Conservation (phyloP, 2,329 filamentous ascomycete genomes). For the Xylaria multiplex region DNA sequence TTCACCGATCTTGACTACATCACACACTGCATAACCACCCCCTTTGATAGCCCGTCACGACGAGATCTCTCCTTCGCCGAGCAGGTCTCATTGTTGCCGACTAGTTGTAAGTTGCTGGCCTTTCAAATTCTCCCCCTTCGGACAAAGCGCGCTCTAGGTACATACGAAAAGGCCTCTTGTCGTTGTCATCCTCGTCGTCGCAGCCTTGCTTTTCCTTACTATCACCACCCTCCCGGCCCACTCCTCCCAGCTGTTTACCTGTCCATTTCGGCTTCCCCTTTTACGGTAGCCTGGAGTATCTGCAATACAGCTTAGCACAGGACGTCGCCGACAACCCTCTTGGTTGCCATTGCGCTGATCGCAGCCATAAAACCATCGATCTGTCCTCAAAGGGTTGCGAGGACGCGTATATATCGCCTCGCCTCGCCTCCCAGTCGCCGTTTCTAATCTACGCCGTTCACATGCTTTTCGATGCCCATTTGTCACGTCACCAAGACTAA, state of each 20-base stretch:
- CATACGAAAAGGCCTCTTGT: conserved; percentile 23
- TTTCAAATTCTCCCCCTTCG: conserved; percentile 14
- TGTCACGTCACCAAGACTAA: conserved; percentile 37
- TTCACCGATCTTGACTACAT: conserved; percentile 50
- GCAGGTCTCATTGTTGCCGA: conserved; percentile 51
- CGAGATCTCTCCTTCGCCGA: conserved; percentile 51
- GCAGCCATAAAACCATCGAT: conserved; percentile 39
- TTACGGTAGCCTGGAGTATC: conserved; percentile 45
- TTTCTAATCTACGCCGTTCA: conserved; percentile 16
- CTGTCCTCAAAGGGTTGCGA: conserved; percentile 42
- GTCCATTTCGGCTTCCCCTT: conserved; percentile 44
- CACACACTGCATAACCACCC: conserved; percentile 44
- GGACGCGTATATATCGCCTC: conserved; percentile 28
- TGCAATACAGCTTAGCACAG: background rate
- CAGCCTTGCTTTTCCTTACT: conserved; percentile 37
- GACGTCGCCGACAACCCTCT: conserved; percentile 23
- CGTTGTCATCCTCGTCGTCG: conserved; percentile 23
- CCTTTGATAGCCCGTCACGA: conserved; percentile 47
- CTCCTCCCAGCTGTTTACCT: conserved; percentile 41
- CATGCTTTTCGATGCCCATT: conserved; percentile 11
- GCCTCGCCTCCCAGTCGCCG: conserved; percentile 12
- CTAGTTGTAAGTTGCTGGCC: conserved; percentile 47
- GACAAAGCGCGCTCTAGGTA: conserved; percentile 42
- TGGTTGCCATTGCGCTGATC: conserved; percentile 34
- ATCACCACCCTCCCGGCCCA: conserved; percentile 36